A percentile compares a stretch with the other conserved stretches of the same genome.
These are phyloP conservation scores for Choiromyces venosus DNA, from an alignment of 495 filamentous ascomycete genomes.

Conservation along the genomic window DNA sequence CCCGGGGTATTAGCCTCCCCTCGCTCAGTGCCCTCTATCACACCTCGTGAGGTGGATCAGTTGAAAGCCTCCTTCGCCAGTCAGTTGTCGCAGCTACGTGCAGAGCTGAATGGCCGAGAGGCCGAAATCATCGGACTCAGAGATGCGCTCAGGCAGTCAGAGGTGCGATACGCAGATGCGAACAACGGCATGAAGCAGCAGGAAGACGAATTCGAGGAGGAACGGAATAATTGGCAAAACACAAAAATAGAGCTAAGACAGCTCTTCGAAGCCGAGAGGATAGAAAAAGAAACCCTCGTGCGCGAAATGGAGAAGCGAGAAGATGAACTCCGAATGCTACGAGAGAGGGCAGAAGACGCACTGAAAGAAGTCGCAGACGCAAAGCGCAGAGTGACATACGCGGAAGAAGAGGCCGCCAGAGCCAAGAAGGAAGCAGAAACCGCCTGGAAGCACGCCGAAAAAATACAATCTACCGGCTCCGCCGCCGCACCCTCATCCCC, in stretches of 20 bases:
- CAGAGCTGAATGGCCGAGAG: slow-evolving; percentile 81
- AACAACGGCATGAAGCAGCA: slow-evolving; percentile 42
- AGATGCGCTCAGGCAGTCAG: slow-evolving; percentile 76
- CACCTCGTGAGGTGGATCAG: slow-evolving; percentile 83
- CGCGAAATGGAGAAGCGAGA: slow-evolving; percentile 70
- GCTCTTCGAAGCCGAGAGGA: slow-evolving; percentile 54
- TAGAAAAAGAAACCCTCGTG: slow-evolving; percentile 73
- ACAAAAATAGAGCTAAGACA: slow-evolving; percentile 75
- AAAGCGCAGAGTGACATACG: slow-evolving; percentile 12
- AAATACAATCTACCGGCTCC: slow-evolving; percentile 10
- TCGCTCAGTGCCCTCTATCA: slow-evolving; percentile 82
- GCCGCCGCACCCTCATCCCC: slow-evolving; percentile 9
- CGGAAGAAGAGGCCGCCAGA: slow-evolving; percentile 25
- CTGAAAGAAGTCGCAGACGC: slow-evolving; percentile 29
- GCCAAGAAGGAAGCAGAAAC: slow-evolving; percentile 43
- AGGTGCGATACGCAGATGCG: slow-evolving; percentile 45
- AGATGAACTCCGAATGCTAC: slow-evolving; percentile 50
- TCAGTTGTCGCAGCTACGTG: slow-evolving; percentile 83
- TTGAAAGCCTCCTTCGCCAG: slow-evolving; percentile 84
- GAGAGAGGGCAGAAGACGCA: slow-evolving; percentile 17
- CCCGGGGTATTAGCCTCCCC: slow-evolving; percentile 84
- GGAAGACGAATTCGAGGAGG: slow-evolving; percentile 65
- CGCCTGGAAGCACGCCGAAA: slow-evolving; percentile 19
- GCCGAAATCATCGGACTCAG: slow-evolving; percentile 82
- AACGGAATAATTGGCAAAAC: slow-evolving; percentile 76